Evolutionary conservation across 306 rosid genomes (phyloP).

Genomic region (Gleditsia sinensis): DNA sequence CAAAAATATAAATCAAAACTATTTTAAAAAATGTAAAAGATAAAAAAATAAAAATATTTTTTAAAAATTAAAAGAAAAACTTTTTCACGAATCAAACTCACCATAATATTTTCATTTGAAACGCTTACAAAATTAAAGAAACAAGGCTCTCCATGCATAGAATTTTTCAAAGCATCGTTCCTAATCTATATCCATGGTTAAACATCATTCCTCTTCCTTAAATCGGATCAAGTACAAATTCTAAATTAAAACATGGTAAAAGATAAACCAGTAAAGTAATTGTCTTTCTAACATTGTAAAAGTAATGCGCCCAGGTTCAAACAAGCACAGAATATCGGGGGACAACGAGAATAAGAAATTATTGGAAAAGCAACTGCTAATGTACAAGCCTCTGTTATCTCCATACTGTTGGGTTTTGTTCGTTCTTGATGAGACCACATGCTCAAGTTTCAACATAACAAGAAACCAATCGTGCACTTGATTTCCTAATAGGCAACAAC

Average conservation of each 20-base stretch:
- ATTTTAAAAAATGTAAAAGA: too few relatives aligned
- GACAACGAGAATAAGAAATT: neutral
- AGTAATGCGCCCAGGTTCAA: neutral
- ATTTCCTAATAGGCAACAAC: neutral
- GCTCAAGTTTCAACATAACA: constrained; percentile 60
- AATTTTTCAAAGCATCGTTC: neutral
- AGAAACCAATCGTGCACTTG: neutral
- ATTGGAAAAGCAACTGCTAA: constrained; percentile 2
- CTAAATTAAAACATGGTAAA: constrained; percentile 13
- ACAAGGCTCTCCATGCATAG: neutral
- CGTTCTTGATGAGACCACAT: constrained; percentile 89
- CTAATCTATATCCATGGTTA: neutral
- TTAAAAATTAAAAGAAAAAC: too few relatives aligned
- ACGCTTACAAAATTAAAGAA: neutral
- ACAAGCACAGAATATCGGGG: neutral
- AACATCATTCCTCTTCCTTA: constrained; percentile 59
- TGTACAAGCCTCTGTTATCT: constrained; percentile 60
- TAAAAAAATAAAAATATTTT: too few relatives aligned
- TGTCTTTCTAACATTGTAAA: neutral
- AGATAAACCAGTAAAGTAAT: neutral
- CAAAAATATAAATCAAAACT: too few relatives aligned
- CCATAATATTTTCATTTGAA: neutral
- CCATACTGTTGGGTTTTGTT: constrained; percentile 33
- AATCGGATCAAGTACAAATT: constrained; percentile 18
- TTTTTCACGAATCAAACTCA: too few relatives aligned